phyloP scores from a whole-genome alignment of 164 flowering plant genomes.

The Warburgia ugandensis region DNA sequence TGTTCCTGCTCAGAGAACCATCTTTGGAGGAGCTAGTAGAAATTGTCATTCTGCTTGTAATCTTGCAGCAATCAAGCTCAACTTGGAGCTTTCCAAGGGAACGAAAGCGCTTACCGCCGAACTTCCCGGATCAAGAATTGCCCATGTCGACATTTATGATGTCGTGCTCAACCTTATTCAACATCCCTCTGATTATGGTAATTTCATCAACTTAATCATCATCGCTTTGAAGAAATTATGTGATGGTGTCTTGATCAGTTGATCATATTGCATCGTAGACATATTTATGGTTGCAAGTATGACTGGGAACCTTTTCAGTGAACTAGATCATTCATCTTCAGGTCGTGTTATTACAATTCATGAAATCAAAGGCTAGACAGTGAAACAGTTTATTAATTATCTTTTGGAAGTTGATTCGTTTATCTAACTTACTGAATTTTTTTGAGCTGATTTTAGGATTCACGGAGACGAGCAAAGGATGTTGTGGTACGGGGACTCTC shows the following conservation, averaged over 20 bases:
- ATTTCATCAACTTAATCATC: background rate
- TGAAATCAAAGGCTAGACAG: no score
- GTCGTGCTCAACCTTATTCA: slow-evolving; percentile 29
- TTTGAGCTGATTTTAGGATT: slow-evolving; percentile 24
- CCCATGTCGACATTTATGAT: slow-evolving; percentile 24
- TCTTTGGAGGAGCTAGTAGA: slow-evolving; percentile 27
- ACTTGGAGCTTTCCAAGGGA: slow-evolving; percentile 19
- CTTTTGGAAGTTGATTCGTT: no score
- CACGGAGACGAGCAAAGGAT: slow-evolving; percentile 25
- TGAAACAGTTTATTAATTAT: no score
- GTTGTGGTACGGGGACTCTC: slow-evolving; percentile 40
- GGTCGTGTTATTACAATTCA: no score
- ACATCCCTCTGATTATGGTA: slow-evolving; percentile 20
- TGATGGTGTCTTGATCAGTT: no score
- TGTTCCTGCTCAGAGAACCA: slow-evolving; percentile 32
- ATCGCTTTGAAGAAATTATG: no score
- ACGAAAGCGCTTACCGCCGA: slow-evolving; percentile 7
- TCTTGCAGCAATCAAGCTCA: slow-evolving; percentile 23
- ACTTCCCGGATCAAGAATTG: slow-evolving; percentile 4
- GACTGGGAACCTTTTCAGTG: no score
- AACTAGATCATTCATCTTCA: no score
- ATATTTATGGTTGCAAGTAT: no score
- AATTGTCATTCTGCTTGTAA: slow-evolving; percentile 17
- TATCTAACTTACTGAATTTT: no score
- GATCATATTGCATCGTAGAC: no score